Evolutionary conservation across 768 basidiomycete genomes (phyloP).

Genomic region (Pleurotus tuber-regium): DNA sequence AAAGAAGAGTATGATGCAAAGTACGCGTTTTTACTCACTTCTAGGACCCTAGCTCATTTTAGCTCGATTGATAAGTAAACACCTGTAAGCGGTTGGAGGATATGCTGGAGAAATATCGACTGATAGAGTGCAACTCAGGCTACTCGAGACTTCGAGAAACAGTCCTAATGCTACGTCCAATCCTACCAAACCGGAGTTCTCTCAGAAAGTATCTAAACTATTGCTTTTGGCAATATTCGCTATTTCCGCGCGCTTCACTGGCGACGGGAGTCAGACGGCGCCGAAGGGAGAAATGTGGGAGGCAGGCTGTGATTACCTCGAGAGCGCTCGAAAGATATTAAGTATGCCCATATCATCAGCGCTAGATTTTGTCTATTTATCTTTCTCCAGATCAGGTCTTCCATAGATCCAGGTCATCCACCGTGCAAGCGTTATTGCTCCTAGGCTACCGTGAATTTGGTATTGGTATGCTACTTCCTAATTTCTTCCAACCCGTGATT

Average conservation of each 20-base stretch:
- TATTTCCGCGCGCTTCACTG: constrained; percentile 70
- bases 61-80: neutral
- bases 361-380: neutral
- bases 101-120: too few relatives aligned
- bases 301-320: constrained; percentile 62
- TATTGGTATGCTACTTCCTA: constrained; percentile 39
- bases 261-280: constrained; percentile 45
- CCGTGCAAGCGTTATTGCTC: constrained; percentile 78
- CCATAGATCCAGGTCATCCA: constrained; percentile 67
- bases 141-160: constrained; percentile 22
- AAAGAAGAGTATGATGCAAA: constrained; percentile 57
- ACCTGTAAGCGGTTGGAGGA: too few relatives aligned
- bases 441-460: constrained; percentile 85
- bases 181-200: constrained; percentile 47
- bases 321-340: constrained; percentile 59
- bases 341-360: constrained; percentile 37
- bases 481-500: neutral
- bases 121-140: constrained; percentile 18
- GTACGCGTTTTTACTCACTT: too few relatives aligned
- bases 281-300: constrained; percentile 64
- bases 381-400: constrained; percentile 38
- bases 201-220: constrained; percentile 65
- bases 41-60: too few relatives aligned
- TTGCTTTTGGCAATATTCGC: constrained; percentile 81
- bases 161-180: constrained; percentile 22